Conservation (phyloP, 768 basidiomycete species). For the Multifurca ochricompacta region DNA sequence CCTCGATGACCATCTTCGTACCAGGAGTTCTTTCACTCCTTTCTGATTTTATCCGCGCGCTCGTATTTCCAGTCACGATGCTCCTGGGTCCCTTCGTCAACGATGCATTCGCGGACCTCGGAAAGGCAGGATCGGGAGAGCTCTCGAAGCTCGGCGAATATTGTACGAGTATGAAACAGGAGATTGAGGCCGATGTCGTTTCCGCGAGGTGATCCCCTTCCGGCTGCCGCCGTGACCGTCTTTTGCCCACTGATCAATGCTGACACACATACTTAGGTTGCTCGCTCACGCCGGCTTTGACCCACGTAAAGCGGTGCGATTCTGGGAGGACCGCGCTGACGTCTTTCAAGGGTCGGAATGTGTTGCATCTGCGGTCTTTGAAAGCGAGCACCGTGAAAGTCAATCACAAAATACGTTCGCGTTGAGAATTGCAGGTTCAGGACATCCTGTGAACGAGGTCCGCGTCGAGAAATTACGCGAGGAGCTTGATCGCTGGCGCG, state of each 20-base stretch:
- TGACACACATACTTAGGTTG: constrained; percentile 41
- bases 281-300: constrained; percentile 90
- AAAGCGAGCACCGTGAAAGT: constrained; percentile 26
- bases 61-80: constrained; percentile 87
- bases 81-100: constrained; percentile 92
- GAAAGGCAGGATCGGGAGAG: constrained; percentile 70
- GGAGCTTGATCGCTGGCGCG: constrained; percentile 70
- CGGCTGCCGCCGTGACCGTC: constrained; percentile 3
- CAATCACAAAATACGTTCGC: constrained; percentile 25
- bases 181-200: constrained; percentile 89
- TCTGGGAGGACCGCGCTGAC: constrained; percentile 65
- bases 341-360: constrained; percentile 37
- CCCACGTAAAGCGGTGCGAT: constrained; percentile 68
- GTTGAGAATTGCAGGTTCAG: constrained; percentile 43
- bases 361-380: constrained; percentile 14
- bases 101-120: constrained; percentile 80
- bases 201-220: constrained; percentile 56
- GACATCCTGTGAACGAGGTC: constrained; percentile 63
- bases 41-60: constrained; percentile 66
- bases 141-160: constrained; percentile 61
- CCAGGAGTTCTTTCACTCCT: constrained; percentile 73
- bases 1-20: constrained; percentile 72
- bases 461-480: constrained; percentile 52
- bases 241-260: background rate
- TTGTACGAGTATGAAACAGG: constrained; percentile 76